Conservation (phyloP, 257 asterid genomes). For the Penstemon newberryi region DNA sequence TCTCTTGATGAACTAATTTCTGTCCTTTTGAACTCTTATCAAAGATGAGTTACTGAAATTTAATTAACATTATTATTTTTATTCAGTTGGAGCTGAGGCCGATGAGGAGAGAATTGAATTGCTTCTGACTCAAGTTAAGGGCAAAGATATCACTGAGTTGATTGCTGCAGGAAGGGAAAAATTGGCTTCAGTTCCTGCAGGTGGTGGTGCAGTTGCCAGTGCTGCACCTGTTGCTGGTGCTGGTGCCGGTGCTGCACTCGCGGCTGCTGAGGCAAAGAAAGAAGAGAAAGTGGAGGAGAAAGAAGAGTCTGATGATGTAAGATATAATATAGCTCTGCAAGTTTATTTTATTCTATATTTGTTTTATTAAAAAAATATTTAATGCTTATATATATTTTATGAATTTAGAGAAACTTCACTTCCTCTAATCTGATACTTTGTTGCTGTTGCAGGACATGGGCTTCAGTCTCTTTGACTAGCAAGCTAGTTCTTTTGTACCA, state of each 20-base stretch:
- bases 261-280: constrained; percentile 51
- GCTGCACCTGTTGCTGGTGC: constrained; percentile 40
- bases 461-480: constrained; percentile 54
- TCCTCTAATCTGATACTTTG: neutral
- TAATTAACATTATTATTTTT: neutral
- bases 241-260: constrained; percentile 44
- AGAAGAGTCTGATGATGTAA: constrained; percentile 61
- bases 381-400: neutral
- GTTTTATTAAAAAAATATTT: too few relatives aligned
- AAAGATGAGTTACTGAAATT: neutral
- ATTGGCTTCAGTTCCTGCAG: constrained; percentile 60
- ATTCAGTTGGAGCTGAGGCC: constrained; percentile 57
- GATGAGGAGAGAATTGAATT: constrained; percentile 43
- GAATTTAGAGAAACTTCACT: neutral
- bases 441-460: constrained; percentile 52
- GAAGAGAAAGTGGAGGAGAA: constrained; percentile 64
- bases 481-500: neutral
- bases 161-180: constrained; percentile 62
- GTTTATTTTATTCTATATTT: neutral
- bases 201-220: constrained; percentile 50
- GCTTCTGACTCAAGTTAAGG: constrained; percentile 52
- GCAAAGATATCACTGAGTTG: constrained; percentile 55
- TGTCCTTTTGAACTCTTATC: neutral
- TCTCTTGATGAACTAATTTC: too few relatives aligned
- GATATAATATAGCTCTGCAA: neutral